Conservation (phyloP, 2,329 filamentous ascomycete species). For the Phaeosphaeria sp. region DNA sequence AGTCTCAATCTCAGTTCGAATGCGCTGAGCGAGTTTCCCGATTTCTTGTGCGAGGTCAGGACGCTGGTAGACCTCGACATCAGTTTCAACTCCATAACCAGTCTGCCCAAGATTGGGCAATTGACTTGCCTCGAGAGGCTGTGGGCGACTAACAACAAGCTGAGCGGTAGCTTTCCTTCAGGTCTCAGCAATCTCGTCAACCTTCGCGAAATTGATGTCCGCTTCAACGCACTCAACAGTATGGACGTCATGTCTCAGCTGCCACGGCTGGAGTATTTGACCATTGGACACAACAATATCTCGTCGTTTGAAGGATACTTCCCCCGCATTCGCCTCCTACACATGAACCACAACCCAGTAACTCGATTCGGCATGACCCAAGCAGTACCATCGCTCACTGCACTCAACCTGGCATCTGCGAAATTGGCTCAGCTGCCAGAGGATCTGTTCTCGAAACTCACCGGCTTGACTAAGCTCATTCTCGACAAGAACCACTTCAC, state of each 20-base stretch:
- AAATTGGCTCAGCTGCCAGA: conserved; percentile 90
- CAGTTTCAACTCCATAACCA: conserved; percentile 91
- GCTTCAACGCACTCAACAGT: conserved; percentile 87
- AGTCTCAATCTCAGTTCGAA: conserved; percentile 94
- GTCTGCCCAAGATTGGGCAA: conserved; percentile 79
- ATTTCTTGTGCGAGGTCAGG: conserved; percentile 81
- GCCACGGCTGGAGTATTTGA: conserved; percentile 85
- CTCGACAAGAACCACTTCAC: conserved; percentile 97
- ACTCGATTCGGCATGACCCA: conserved; percentile 87
- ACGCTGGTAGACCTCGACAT: conserved; percentile 92
- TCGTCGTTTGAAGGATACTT: conserved; percentile 92
- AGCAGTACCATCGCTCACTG: conserved; percentile 80
- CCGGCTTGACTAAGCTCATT: conserved; percentile 84
- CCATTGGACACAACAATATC: conserved; percentile 90
- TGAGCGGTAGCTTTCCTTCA: conserved; percentile 76
- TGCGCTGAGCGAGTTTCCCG: conserved; percentile 82
- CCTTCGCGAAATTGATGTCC: conserved; percentile 89
- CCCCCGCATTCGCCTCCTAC: conserved; percentile 79
- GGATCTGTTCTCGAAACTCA: conserved; percentile 84
- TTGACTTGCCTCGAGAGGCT: conserved; percentile 84
- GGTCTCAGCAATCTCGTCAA: conserved; percentile 76
- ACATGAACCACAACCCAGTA: conserved; percentile 93
- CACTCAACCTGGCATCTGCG: conserved; percentile 87
- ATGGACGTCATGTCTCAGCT: conserved; percentile 87
- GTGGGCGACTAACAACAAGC: conserved; percentile 93